Base-by-base conservation (phyloP, 495 filamentous ascomycete genomes). In the Aspergillus egyptiacus region DNA sequence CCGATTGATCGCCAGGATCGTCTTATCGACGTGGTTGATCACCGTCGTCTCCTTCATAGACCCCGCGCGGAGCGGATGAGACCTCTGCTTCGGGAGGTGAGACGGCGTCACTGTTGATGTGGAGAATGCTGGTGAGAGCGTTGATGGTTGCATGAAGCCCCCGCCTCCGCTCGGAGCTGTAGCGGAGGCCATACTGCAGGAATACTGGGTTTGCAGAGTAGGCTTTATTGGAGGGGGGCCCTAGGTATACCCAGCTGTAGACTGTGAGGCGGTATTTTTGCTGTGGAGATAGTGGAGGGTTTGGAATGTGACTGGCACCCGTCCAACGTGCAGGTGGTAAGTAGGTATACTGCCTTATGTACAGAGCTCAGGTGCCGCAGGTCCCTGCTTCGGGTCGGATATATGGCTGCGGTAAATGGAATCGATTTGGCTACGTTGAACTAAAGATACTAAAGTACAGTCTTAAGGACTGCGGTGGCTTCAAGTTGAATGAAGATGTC, bases 31-130 rank as follows among this genome's bases (percentile, higher is more conserved):
- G 66, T 85, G 83, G 23, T 80, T 71, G 50, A 90, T 80, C 35
- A 87, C 78, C n/a, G 76, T 71, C 46, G 81, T 82, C 63, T 96
- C 90, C 61, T 91, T 93, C 6, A 68, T 62, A 0, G 86, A 85
- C 1, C 90, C 90, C 0, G 85, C 67, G 23, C 73, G 75, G 6
- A 94, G 68, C 0, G 87, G 81, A 15, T 75, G 73, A 18, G 70
- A 62, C 46, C 87, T 81, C 2, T 83, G 81, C 39, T 75, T 76
- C 1, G 87, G 87, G 4, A 91, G 73, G 3, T 58, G 52, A 0
- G 74, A 65, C 5, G 62, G 56, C 0, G 63, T 64, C 6, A 51
- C 57, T 25, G 62, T 67, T n/a, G 77, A 74, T 18, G 76, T 57
- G 24, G 77, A 78, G 6, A 73, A 72, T 1, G 82, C 70, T 6